phyloP scores from a whole-genome alignment of 192 early-diverging fungal species.

The Bifiguratus adelaidae region DNA sequence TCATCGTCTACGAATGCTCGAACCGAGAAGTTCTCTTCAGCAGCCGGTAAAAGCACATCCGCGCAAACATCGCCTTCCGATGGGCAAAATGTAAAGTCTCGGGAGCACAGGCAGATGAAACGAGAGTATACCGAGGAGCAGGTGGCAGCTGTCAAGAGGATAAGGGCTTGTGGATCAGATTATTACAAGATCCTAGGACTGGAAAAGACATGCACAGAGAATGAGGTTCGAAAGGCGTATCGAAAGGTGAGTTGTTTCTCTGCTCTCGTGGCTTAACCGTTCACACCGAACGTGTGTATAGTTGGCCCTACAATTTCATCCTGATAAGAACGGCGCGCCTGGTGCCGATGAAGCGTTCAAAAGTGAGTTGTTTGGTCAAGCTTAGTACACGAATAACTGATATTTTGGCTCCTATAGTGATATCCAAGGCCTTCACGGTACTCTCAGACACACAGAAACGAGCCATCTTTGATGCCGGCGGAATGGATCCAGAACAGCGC shows the following conservation, averaged over 20 bases:
- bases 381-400: background rate
- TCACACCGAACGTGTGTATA: slow-evolving; percentile 5
- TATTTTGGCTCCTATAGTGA: slow-evolving; percentile 36
- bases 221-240: slow-evolving; percentile 90
- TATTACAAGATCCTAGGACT: slow-evolving; percentile 78
- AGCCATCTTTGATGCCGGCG: slow-evolving; percentile 76
- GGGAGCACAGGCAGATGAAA: slow-evolving; percentile 20
- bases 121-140: slow-evolving; percentile 72
- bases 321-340: slow-evolving; percentile 92
- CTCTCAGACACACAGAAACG: slow-evolving; percentile 80
- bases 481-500: slow-evolving; percentile 54
- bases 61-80: slow-evolving; percentile 5
- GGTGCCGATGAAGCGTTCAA: slow-evolving; percentile 97
- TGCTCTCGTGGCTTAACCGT: background rate
- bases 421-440: slow-evolving; percentile 85
- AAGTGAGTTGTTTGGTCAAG: slow-evolving; percentile 27
- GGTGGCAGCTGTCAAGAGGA: slow-evolving; percentile 62
- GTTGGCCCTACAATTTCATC: slow-evolving; percentile 88
- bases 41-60: too few relatives aligned
- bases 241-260: slow-evolving; percentile 50
- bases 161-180: slow-evolving; percentile 63
- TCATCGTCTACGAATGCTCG: slow-evolving; percentile 24
- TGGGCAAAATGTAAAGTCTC: slow-evolving; percentile 6
- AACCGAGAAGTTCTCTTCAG: slow-evolving; percentile 4
- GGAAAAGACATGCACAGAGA: slow-evolving; percentile 61